phyloP scores from a whole-genome alignment of 2,329 filamentous ascomycete genomes.

The Neofusicoccum umdonicola region DNA sequence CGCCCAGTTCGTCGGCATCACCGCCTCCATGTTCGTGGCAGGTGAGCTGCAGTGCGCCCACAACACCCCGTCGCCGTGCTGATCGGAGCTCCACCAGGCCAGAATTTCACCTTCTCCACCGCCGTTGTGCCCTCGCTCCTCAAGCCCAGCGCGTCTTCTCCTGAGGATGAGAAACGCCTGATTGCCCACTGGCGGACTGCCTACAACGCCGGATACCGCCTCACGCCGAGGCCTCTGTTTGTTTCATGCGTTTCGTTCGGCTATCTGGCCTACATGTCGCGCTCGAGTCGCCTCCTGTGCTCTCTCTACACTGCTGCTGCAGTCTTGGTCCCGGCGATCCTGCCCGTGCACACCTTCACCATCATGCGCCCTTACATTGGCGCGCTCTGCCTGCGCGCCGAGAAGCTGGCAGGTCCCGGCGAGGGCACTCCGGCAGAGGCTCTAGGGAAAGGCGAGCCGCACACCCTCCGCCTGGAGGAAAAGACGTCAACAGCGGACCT shows the following conservation, averaged over 20 bases:
- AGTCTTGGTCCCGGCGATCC: background rate
- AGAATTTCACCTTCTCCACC: conserved; percentile 1
- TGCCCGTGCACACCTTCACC: conserved; percentile 12
- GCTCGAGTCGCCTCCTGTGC: background rate
- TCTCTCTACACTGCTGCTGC: background rate
- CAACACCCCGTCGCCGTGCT: background rate
- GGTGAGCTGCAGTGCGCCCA: background rate
- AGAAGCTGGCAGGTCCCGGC: conserved; percentile 7
- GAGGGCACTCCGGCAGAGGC: background rate
- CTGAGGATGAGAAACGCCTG: conserved; percentile 2
- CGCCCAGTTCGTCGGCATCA: conserved; percentile 13
- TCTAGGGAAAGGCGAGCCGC: background rate
- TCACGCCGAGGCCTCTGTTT: background rate
- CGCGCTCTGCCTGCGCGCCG: conserved; percentile 7
- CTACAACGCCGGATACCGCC: conserved; percentile 1
- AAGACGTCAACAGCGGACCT: background rate
- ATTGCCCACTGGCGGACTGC: conserved; percentile 1
- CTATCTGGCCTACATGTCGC: background rate
- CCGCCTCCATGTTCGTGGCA: conserved; percentile 3
- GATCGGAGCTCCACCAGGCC: background rate
- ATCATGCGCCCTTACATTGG: conserved; percentile 9
- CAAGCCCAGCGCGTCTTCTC: background rate
- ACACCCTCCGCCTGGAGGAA: background rate
- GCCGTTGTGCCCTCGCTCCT: conserved; percentile 11
- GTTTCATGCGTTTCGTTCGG: background rate